These are phyloP conservation scores for Arbutus unedo DNA, from an alignment of 148 eudicot genomes.

Conservation along the genomic window DNA sequence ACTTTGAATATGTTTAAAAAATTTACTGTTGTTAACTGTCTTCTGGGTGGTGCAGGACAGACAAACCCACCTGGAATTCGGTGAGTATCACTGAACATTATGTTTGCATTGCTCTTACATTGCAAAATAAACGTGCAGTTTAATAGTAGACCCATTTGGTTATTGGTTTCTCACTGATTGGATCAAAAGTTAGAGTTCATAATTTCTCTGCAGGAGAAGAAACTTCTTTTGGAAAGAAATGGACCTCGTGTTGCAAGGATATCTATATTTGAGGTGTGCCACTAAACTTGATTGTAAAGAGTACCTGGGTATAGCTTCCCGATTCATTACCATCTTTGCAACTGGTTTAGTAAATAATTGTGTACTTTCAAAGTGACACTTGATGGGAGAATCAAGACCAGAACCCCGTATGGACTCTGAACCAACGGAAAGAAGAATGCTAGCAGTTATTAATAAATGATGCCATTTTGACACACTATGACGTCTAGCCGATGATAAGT, in stretches of 20 bases:
- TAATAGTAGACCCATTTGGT: background rate
- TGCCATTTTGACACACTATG: too few relatives aligned
- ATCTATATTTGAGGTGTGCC: slow-evolving; percentile 80
- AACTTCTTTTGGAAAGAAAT: slow-evolving; percentile 76
- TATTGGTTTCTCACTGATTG: background rate
- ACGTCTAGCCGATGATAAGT: too few relatives aligned
- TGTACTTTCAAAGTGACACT: too few relatives aligned
- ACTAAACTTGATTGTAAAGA: background rate
- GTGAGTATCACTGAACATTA: slow-evolving; percentile 39
- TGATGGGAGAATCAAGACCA: too few relatives aligned
- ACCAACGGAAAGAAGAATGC: too few relatives aligned
- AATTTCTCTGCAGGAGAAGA: slow-evolving; percentile 62
- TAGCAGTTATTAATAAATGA: too few relatives aligned
- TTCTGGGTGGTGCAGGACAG: slow-evolving; percentile 51
- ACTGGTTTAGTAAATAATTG: background rate
- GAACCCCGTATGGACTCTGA: too few relatives aligned
- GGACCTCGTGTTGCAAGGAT: slow-evolving; percentile 87
- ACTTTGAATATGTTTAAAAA: background rate
- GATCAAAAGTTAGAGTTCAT: slow-evolving; percentile 11
- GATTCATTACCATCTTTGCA: background rate
- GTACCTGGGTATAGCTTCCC: background rate
- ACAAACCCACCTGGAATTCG: slow-evolving; percentile 74
- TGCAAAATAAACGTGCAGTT: background rate
- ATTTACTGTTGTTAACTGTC: slow-evolving; percentile 11
- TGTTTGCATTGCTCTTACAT: background rate